A percentile compares a stretch with the other conserved stretches of the same genome.
Conservation (phyloP, 441 rosid genomes). For the Populus hybrid region DNA sequence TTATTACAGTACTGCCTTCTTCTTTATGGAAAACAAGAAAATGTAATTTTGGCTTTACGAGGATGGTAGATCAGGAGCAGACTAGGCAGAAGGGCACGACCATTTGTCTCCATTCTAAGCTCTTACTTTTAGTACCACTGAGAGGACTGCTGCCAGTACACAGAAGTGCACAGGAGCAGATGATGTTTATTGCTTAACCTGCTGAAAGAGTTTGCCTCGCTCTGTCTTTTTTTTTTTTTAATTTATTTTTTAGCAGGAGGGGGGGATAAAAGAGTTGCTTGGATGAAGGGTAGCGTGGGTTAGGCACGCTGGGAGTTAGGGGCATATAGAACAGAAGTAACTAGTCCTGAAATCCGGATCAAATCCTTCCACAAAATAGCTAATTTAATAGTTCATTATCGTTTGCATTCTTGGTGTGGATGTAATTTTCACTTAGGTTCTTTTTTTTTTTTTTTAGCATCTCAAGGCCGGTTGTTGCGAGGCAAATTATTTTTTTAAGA, state of each 20-base stretch:
- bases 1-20: not conserved
- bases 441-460: no score
- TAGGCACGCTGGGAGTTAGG: no score
- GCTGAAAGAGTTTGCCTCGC: not conserved
- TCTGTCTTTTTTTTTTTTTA: no score
- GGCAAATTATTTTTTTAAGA: no score
- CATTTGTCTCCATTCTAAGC: constrained; percentile 13
- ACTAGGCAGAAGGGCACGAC: constrained; percentile 1
- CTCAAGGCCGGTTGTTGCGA: no score
- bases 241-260: no score
- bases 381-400: no score
- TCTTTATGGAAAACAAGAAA: not conserved
- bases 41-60: not conserved
- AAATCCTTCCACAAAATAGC: no score
- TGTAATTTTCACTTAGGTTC: no score
- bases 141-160: constrained; percentile 5
- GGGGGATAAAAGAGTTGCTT: not conserved
- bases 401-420: no score
- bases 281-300: not conserved
- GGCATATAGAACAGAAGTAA: no score
- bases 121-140: not conserved
- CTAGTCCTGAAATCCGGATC: no score
- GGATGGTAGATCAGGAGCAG: constrained; percentile 13
- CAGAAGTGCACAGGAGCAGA: constrained; percentile 1
- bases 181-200: constrained; percentile 21